phyloP scores from a whole-genome alignment of 169 alveolate species.

The Plasmodium falciparum region DNA sequence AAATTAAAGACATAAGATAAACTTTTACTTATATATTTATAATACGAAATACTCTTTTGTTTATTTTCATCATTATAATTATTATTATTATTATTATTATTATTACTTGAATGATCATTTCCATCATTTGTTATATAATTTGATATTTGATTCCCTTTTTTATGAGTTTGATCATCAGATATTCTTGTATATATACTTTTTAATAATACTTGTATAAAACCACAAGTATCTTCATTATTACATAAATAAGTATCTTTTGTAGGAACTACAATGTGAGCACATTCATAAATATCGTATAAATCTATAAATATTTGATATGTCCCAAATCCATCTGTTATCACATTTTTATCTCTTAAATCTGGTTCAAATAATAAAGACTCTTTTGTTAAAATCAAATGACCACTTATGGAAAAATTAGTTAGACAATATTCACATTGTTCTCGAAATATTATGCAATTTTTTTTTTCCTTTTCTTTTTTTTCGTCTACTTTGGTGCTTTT shows the following conservation, averaged over 20 bases:
- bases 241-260: constrained; percentile 55
- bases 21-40: constrained; percentile 67
- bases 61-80: constrained; percentile 22
- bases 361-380: constrained; percentile 87
- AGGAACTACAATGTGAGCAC: constrained; percentile 85
- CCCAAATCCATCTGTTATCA: constrained; percentile 82
- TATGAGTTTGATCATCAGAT: constrained; percentile 16
- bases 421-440: constrained; percentile 86
- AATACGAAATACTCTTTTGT: constrained; percentile 57
- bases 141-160: not conserved
- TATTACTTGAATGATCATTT: not conserved
- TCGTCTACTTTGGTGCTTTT: constrained; percentile 32
- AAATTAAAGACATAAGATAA: constrained; percentile 58
- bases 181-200: constrained; percentile 48
- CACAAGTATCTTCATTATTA: constrained; percentile 75
- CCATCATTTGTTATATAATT: not conserved
- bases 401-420: constrained; percentile 78
- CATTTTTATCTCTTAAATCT: constrained; percentile 85
- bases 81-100: constrained; percentile 13
- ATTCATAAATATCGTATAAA: constrained; percentile 81
- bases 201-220: constrained; percentile 70
- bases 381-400: constrained; percentile 82
- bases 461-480: constrained; percentile 46
- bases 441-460: constrained; percentile 80
- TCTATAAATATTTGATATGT: constrained; percentile 85